Evolutionary conservation across 176 grass and related monocot species (phyloP), one percentile per base, ranked within the genome.

Genomic region (Olyra latifolia): DNA sequence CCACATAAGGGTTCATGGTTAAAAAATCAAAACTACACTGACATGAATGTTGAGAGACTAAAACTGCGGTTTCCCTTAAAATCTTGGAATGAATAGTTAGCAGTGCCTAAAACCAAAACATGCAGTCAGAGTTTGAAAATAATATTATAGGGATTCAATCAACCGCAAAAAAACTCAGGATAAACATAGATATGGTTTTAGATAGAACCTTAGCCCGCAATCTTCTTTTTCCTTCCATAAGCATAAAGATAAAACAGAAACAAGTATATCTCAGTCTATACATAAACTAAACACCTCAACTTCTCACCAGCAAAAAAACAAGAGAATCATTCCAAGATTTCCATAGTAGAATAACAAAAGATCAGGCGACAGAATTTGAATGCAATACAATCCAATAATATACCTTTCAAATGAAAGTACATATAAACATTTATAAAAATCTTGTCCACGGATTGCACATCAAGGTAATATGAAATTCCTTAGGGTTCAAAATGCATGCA

Each of bases 351-450:
- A 45, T 56, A 40, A 20, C 57, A 60, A 44, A 76, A 45, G 41
- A 23, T 30, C 41, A 47, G 24, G 29, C 3, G 0, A 1, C 24
- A 77, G 47, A 77, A 47, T 11, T 47, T 5, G 11, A 27, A 47
- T 46, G 57, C 41, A 47, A 47, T 62, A 27, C 40, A 77, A 63
- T 32, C 58, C 75, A 47, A 77, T 62, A 47, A 14, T 17, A 62
- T 62, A 48, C 17, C 17, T 46, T 62, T 43, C 17, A 20, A 76
- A 76, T 12, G 6, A 46, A 62, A 46, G 1, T 35, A 19, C 9
- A 28, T 4, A 75, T 20, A 75, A 46, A 46, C 10, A 27, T 22
- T 17, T 62, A 29, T 12, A 11, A 57, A 60, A 27, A 28, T 45
- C 23, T 60, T 4, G 28, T 8, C 55, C 44, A 76, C 39, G 7